Percentiles rank a stretch among this genome's conserved stretches.
Conservation (phyloP, 2,329 filamentous ascomycete genomes). For the Beauveria scarabaeidicola region DNA sequence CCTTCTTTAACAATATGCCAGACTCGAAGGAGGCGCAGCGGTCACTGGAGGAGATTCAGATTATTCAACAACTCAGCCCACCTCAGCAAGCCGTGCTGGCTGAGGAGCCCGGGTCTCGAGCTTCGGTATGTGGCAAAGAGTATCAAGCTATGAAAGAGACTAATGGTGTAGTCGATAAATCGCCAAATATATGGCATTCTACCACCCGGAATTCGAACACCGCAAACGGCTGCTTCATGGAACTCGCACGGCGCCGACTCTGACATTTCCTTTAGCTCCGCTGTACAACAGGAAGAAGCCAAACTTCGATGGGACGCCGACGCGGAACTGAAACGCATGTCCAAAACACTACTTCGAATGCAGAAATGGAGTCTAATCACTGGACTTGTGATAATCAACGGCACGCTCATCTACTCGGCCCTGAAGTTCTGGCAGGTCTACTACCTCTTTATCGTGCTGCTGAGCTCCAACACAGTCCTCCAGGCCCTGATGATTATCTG, state of each 20-base stretch:
- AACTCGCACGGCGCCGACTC: slow-evolving; percentile 25
- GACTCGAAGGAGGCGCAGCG: neutral
- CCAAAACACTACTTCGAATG: slow-evolving; percentile 27
- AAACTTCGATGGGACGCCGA: slow-evolving; percentile 32
- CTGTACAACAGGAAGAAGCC: slow-evolving; percentile 29
- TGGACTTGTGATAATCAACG: slow-evolving; percentile 27
- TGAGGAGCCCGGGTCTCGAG: slow-evolving; percentile 17
- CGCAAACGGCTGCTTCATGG: slow-evolving; percentile 25
- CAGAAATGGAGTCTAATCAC: slow-evolving; percentile 32
- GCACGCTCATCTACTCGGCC: slow-evolving; percentile 27
- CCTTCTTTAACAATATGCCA: neutral
- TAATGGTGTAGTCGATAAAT: slow-evolving; percentile 23
- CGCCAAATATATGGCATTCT: slow-evolving; percentile 24
- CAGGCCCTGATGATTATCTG: slow-evolving; percentile 34
- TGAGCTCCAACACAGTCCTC: slow-evolving; percentile 37
- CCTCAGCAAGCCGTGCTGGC: slow-evolving; percentile 10
- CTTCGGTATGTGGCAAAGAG: slow-evolving; percentile 20
- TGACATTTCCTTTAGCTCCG: slow-evolving; percentile 27
- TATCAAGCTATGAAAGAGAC: neutral
- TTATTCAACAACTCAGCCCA: slow-evolving; percentile 10
- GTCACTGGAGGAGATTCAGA: slow-evolving; percentile 3
- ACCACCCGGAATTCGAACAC: slow-evolving; percentile 23
- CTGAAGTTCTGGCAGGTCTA: slow-evolving; percentile 31
- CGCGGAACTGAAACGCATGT: slow-evolving; percentile 30
- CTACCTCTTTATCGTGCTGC: slow-evolving; percentile 35